A percentile compares a stretch with the other conserved stretches of the same genome.
Evolutionary conservation across 2,329 filamentous ascomycete species (phyloP).

Genomic region (Colletotrichum liaoningense): DNA sequence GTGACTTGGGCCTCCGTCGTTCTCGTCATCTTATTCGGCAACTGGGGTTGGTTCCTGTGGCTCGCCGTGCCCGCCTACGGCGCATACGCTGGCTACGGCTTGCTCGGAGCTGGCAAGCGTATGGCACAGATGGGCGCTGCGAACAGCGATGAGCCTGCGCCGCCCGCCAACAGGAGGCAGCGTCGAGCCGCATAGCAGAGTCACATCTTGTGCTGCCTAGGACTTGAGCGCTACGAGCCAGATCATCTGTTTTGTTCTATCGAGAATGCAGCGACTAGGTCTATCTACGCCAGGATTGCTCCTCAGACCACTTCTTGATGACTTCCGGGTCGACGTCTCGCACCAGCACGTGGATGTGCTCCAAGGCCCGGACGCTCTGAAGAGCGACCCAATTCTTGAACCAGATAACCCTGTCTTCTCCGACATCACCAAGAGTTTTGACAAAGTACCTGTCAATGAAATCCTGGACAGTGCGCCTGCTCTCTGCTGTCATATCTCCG

Average conservation of each 20-base stretch:
- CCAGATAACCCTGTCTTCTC: conserved; percentile 74
- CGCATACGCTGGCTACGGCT: conserved; percentile 63
- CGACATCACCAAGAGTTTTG: conserved; percentile 61
- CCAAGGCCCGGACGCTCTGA: conserved; percentile 87
- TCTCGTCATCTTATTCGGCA: conserved; percentile 81
- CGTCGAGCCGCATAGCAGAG: conserved; percentile 61
- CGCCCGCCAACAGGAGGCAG: conserved; percentile 63
- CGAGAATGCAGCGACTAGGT: conserved; percentile 11
- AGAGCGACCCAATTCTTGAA: conserved; percentile 94
- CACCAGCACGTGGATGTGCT: conserved; percentile 88
- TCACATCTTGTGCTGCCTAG: neutral
- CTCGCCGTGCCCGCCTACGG: conserved; percentile 66
- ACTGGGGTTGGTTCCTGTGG: conserved; percentile 76
- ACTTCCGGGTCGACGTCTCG: conserved; percentile 63
- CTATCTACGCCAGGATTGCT: conserved; percentile 52
- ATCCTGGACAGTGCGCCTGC: conserved; percentile 70
- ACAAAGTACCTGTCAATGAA: conserved; percentile 80
- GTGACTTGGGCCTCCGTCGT: conserved; percentile 87
- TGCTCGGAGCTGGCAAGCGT: conserved; percentile 65
- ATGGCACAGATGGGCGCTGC: conserved; percentile 60
- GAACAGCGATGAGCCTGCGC: conserved; percentile 42
- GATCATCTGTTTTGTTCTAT: conserved; percentile 18
- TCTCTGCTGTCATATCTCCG: conserved; percentile 78
- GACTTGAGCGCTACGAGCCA: neutral
- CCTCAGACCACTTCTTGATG: conserved; percentile 65